A percentile compares a stretch with the other conserved stretches of the same genome.
These are phyloP conservation scores for Planoprotostelium fungivorum DNA, from an alignment of 78 protist species.

Conservation along the genomic window DNA sequence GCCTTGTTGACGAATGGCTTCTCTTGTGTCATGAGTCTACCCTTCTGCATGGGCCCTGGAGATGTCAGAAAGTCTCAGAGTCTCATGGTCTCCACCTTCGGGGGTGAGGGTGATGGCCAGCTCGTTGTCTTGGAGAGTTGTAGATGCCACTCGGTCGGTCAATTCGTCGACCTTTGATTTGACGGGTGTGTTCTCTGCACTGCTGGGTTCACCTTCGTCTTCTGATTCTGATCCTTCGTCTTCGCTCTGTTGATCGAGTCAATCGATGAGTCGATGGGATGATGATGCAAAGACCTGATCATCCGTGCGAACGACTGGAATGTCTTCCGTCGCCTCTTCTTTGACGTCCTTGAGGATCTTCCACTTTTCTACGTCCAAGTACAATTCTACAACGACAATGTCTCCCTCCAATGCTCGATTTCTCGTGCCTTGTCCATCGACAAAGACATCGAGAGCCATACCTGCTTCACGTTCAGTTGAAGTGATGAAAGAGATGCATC, in stretches of 20 bases:
- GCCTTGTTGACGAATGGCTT: constrained; percentile 5
- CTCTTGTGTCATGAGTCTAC: not conserved
- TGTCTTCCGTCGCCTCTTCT: not conserved
- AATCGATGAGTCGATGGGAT: too few species aligned
- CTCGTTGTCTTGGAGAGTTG: constrained; percentile 2
- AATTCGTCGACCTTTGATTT: not conserved
- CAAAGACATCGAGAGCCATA: constrained; percentile 5
- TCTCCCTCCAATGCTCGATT: constrained; percentile 65
- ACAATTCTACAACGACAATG: constrained; percentile 44
- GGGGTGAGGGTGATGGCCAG: constrained; percentile 4
- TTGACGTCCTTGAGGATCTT: constrained; percentile 14
- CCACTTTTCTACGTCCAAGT: constrained; percentile 25
- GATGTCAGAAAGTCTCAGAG: constrained; percentile 2
- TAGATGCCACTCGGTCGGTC: not conserved
- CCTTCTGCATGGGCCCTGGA: not conserved
- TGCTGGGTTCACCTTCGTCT: constrained; percentile 12
- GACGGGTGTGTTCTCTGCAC: not conserved
- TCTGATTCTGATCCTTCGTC: constrained; percentile 8
- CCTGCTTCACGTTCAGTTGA: too few species aligned
- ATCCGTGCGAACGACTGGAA: not conserved
- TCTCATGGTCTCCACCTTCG: not conserved
- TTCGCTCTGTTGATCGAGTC: too few species aligned
- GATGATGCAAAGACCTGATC: too few species aligned
- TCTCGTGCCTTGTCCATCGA: constrained; percentile 29
- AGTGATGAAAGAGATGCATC: not conserved